Evolutionary conservation across 768 basidiomycete genomes (phyloP).

Genomic region (Boletus coccyginus): DNA sequence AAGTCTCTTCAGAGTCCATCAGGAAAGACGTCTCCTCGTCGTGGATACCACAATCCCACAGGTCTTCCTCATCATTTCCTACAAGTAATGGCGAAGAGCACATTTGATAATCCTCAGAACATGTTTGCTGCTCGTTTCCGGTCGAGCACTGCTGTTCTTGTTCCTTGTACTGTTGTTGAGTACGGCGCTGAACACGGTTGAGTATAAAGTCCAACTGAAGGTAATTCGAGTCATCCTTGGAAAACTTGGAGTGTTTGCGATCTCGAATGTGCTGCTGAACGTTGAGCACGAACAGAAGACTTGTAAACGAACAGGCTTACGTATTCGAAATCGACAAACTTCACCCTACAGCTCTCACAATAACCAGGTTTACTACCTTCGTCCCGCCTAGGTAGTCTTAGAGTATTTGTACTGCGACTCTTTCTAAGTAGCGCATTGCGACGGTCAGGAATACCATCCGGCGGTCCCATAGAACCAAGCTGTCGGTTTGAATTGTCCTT

Average conservation of each 20-base stretch:
- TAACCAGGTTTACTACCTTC: constrained; percentile 93
- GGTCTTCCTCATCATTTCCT: constrained; percentile 16
- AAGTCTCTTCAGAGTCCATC: constrained; percentile 16
- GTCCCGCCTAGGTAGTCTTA: constrained; percentile 72
- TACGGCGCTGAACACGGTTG: constrained; percentile 51
- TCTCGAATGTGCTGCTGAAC: constrained; percentile 63
- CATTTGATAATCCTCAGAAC: constrained; percentile 24
- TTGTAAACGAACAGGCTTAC: constrained; percentile 40
- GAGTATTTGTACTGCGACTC: constrained; percentile 77
- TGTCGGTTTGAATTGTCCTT: constrained; percentile 28
- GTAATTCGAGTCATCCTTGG: constrained; percentile 75
- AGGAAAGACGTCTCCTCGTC: constrained; percentile 19
- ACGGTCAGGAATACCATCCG: constrained; percentile 53
- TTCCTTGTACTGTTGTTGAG: constrained; percentile 26
- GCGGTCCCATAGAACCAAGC: constrained; percentile 62
- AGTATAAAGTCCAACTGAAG: constrained; percentile 74
- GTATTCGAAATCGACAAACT: constrained; percentile 83
- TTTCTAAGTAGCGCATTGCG: constrained; percentile 55
- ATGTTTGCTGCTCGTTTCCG: constrained; percentile 5
- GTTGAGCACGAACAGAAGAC: background rate
- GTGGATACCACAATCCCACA: constrained; percentile 23
- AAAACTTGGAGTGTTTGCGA: constrained; percentile 80
- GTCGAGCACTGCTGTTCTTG: constrained; percentile 21
- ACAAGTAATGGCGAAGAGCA: constrained; percentile 17
- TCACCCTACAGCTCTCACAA: constrained; percentile 92